Conservation (phyloP, 352 stramenopile species). For the Peronospora farinosa region DNA sequence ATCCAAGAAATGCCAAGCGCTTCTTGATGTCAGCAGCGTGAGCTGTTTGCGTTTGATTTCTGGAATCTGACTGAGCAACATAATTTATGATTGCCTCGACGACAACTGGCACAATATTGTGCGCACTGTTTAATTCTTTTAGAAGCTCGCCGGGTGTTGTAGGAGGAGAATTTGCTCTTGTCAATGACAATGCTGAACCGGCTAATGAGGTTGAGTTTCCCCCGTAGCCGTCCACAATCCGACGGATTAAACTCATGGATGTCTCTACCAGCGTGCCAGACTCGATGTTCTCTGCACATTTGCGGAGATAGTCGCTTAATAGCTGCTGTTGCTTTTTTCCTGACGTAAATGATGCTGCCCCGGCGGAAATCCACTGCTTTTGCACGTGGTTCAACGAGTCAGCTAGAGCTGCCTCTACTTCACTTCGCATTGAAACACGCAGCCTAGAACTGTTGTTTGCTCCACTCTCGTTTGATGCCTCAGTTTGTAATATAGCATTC, state of each 20-base stretch:
- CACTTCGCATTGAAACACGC: constrained; percentile 31
- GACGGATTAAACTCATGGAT: constrained; percentile 74
- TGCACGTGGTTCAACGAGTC: constrained; percentile 70
- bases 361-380: constrained; percentile 48
- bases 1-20: constrained; percentile 67
- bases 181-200: constrained; percentile 38
- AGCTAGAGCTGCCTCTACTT: constrained; percentile 56
- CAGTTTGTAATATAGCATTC: constrained; percentile 53
- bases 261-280: constrained; percentile 47
- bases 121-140: constrained; percentile 58
- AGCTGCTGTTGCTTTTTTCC: constrained; percentile 74
- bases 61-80: constrained; percentile 21
- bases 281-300: constrained; percentile 67
- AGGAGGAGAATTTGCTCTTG: constrained; percentile 29
- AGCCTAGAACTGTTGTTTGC: constrained; percentile 12
- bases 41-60: constrained; percentile 4
- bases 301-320: constrained; percentile 62
- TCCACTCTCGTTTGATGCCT: constrained; percentile 15
- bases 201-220: constrained; percentile 29
- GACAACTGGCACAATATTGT: constrained; percentile 54
- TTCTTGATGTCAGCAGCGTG: constrained; percentile 29
- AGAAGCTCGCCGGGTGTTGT: constrained; percentile 49
- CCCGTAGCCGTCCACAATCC: constrained; percentile 48
- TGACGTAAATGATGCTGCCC: constrained; percentile 37
- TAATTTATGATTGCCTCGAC: constrained; percentile 50